Conservation (phyloP, 106 monocot genomes). For the Dioscorea dumetorum region DNA sequence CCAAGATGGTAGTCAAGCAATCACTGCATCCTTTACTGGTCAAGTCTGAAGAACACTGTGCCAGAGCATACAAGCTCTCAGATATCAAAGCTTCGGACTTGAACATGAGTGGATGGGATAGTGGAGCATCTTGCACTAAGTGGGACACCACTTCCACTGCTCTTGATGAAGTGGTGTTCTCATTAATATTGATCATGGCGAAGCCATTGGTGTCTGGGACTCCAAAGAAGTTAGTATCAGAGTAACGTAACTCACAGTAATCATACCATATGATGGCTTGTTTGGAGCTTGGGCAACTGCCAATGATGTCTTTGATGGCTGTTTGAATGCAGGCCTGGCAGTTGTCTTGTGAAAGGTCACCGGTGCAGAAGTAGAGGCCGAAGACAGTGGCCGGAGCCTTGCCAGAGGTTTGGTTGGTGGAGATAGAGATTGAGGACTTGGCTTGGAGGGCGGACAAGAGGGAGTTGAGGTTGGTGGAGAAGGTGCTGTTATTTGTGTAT, state of each 20-base stretch:
- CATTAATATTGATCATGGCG: conserved; percentile 5
- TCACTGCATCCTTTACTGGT: conserved; percentile 5
- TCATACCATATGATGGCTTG: conserved; percentile 1
- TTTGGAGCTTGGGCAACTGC: background rate
- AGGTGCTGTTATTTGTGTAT: background rate
- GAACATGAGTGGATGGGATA: background rate
- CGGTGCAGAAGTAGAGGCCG: conserved; percentile 17
- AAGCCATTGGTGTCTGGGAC: conserved; percentile 7
- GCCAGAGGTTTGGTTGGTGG: background rate
- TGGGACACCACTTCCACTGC: conserved; percentile 1
- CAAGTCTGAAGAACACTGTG: conserved; percentile 26
- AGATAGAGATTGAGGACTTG: background rate
- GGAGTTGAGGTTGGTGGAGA: conserved; percentile 6
- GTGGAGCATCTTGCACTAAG: conserved; percentile 16
- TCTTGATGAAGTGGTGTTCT: background rate
- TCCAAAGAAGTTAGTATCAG: conserved; percentile 16
- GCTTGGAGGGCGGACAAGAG: background rate
- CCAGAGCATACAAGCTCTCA: conserved; percentile 13
- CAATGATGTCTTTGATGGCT: background rate
- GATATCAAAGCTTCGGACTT: background rate
- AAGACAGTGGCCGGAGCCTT: background rate
- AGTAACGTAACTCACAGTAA: conserved; percentile 2
- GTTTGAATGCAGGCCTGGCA: conserved; percentile 4
- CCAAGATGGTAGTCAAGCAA: conserved; percentile 9
- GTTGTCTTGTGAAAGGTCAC: conserved; percentile 4